Percentiles rank a stretch among this genome's conserved stretches.
Conservation (phyloP, 345 rosid species). For the Sisymbrium altissimum region DNA sequence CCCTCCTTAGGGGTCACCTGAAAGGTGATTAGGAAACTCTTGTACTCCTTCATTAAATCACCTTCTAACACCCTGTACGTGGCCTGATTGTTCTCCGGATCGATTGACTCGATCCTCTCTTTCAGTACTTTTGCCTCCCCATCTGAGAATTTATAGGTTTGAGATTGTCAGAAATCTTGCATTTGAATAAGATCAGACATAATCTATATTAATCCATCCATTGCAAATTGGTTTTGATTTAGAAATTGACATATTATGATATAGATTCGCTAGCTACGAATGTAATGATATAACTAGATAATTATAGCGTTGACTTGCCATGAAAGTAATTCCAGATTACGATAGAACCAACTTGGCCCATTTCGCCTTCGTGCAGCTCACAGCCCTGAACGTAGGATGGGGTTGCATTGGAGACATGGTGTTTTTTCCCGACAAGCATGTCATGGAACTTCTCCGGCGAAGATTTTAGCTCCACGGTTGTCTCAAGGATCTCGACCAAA, state of each 20-base stretch:
- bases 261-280: not conserved
- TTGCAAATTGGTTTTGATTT: not conserved
- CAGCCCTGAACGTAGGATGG: conserved; percentile 20
- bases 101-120: not conserved
- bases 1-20: conserved; percentile 15
- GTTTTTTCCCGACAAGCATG: conserved; percentile 33
- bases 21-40: not conserved
- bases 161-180: not conserved
- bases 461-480: conserved; percentile 17
- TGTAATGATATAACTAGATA: not conserved
- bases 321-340: conserved; percentile 35
- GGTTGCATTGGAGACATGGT: conserved; percentile 27
- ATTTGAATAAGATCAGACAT: not conserved
- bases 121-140: conserved; percentile 12
- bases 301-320: not conserved
- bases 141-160: conserved; percentile 6
- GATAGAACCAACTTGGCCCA: conserved; percentile 33
- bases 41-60: conserved; percentile 21
- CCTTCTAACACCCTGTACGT: conserved; percentile 13
- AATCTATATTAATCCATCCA: not conserved
- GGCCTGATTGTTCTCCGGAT: conserved; percentile 4
- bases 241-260: not conserved
- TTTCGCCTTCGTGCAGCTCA: conserved; percentile 39
- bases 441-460: conserved; percentile 28
- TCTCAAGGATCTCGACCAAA: conserved; percentile 22